Percentiles rank a stretch among this genome's conserved stretches.
These are phyloP conservation scores for Metschnikowia cerradonensis DNA, from an alignment of 805 yeast species.

Conservation along the genomic window DNA sequence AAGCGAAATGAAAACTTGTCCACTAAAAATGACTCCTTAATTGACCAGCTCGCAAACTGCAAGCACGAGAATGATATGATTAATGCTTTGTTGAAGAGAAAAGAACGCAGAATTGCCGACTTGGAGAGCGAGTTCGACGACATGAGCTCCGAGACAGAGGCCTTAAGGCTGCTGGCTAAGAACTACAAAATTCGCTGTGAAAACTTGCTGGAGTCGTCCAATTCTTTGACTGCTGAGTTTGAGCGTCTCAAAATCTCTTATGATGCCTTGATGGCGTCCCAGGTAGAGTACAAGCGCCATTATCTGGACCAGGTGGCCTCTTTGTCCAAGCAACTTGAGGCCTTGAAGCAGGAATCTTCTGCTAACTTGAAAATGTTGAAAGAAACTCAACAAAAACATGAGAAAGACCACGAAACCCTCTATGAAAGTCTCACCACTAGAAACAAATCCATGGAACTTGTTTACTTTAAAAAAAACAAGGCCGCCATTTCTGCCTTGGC, in stretches of 20 bases:
- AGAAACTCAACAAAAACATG: conserved; percentile 38
- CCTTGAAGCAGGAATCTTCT: conserved; percentile 35
- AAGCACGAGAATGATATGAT: conserved; percentile 78
- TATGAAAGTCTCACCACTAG: conserved; percentile 46
- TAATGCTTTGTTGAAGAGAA: conserved; percentile 61
- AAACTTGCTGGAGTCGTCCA: conserved; percentile 45
- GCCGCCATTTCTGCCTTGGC: conserved; percentile 41
- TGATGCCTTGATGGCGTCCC: conserved; percentile 51
- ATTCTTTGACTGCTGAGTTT: conserved; percentile 44
- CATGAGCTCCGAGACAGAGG: conserved; percentile 44
- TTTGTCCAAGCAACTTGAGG: conserved; percentile 34
- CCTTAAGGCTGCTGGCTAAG: conserved; percentile 46
- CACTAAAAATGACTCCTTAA: conserved; percentile 48
- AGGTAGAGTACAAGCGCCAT: conserved; percentile 48
- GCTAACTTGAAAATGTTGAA: conserved; percentile 34
- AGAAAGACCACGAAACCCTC: conserved; percentile 47
- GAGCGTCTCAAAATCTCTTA: conserved; percentile 56
- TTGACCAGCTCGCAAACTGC: conserved; percentile 63
- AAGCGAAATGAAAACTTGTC: conserved; percentile 48
- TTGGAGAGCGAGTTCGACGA: conserved; percentile 57
- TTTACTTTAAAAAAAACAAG: conserved; percentile 46
- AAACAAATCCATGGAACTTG: conserved; percentile 45
- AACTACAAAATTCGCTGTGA: conserved; percentile 48
- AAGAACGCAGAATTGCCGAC: conserved; percentile 64
- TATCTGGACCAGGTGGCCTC: conserved; percentile 42